phyloP scores from a whole-genome alignment of 345 rosid genomes.

The Psidium friedrichsthalianum region DNA sequence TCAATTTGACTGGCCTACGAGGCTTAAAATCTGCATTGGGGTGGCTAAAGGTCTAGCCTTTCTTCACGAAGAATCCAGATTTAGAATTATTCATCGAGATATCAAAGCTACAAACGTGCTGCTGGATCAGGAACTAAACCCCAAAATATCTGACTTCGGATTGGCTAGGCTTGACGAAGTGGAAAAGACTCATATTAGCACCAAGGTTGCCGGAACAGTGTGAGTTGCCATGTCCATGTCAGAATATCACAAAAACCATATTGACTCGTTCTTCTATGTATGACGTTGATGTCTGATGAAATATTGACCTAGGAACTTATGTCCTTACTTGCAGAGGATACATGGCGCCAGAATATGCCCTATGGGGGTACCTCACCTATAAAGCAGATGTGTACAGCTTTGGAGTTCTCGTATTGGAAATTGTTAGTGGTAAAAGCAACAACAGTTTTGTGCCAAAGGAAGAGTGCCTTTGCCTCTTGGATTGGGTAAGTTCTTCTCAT shows the following conservation, averaged over 20 bases:
- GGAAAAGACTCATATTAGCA: constrained; percentile 42
- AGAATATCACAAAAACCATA: neutral
- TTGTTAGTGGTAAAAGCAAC: constrained; percentile 19
- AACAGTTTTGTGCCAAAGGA: constrained; percentile 3
- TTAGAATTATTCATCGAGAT: constrained; percentile 55
- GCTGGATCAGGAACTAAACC: constrained; percentile 35
- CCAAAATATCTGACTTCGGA: constrained; percentile 63
- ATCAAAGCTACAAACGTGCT: constrained; percentile 52
- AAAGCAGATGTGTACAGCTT: constrained; percentile 34
- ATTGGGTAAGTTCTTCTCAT: constrained; percentile 14
- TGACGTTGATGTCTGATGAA: neutral
- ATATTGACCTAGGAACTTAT: neutral
- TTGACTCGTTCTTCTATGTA: neutral
- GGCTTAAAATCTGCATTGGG: constrained; percentile 42
- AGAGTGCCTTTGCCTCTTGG: constrained; percentile 15
- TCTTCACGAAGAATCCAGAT: constrained; percentile 44
- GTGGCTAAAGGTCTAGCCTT: constrained; percentile 53
- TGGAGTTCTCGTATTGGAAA: constrained; percentile 27
- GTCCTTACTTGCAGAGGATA: constrained; percentile 18
- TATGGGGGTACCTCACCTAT: constrained; percentile 22
- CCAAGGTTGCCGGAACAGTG: constrained; percentile 64
- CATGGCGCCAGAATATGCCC: constrained; percentile 38
- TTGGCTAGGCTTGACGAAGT: constrained; percentile 41
- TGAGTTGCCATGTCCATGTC: constrained; percentile 6
- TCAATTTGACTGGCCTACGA: constrained; percentile 34